phyloP scores from a whole-genome alignment of 1,284 basidiomycete genomes.

The Leccinum variabile region DNA sequence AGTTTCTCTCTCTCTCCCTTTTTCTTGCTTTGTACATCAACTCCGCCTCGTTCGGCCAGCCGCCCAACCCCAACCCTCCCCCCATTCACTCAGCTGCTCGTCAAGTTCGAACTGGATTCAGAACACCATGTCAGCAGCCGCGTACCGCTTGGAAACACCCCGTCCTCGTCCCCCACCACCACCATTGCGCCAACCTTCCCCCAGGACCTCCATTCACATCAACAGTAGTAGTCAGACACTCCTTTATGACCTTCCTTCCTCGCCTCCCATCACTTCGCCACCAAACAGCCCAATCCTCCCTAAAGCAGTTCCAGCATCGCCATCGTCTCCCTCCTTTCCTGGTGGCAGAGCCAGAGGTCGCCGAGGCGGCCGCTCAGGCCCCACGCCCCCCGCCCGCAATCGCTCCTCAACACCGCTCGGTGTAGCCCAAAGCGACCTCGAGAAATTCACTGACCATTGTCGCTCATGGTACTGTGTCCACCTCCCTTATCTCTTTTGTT shows the following conservation, averaged over 20 bases:
- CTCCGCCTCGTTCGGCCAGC: constrained; percentile 19
- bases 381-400: constrained; percentile 53
- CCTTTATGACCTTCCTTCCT: constrained; percentile 74
- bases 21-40: constrained; percentile 25
- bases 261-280: constrained; percentile 48
- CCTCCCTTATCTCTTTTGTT: constrained; percentile 1
- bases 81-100: constrained; percentile 18
- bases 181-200: constrained; percentile 55
- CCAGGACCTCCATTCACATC: constrained; percentile 45
- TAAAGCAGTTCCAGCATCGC: constrained; percentile 44
- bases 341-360: constrained; percentile 42
- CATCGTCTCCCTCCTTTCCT: constrained; percentile 58
- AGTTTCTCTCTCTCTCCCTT: constrained; percentile 4
- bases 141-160: constrained; percentile 63
- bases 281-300: constrained; percentile 46
- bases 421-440: constrained; percentile 59
- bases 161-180: constrained; percentile 63
- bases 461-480: constrained; percentile 57
- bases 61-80: background rate
- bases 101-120: constrained; percentile 37
- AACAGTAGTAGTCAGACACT: constrained; percentile 46
- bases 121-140: constrained; percentile 52
- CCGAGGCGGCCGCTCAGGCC: constrained; percentile 46
- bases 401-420: constrained; percentile 65
- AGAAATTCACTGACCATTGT: constrained; percentile 70